phyloP scores from a whole-genome alignment of 1,139 yeast genomes.

The Blastobotrys ciferrii region DNA sequence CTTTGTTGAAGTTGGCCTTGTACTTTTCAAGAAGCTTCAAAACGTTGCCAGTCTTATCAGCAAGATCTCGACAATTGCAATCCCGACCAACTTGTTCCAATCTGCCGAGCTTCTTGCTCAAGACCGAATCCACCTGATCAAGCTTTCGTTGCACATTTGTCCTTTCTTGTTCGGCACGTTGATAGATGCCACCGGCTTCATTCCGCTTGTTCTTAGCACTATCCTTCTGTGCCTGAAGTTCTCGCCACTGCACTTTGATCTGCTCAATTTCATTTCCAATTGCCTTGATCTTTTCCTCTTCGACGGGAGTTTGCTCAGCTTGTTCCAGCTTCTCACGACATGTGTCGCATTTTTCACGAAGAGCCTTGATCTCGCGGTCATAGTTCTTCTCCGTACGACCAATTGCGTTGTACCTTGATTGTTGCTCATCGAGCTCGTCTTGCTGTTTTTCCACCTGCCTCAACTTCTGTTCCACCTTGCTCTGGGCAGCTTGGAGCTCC shows the following conservation, averaged over 20 bases:
- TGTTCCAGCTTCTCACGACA: conserved; percentile 48
- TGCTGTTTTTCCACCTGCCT: conserved; percentile 14
- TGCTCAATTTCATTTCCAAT: conserved; percentile 31
- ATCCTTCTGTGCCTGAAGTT: conserved; percentile 37
- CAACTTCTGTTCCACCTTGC: background rate
- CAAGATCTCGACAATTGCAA: conserved; percentile 17
- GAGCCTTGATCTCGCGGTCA: conserved; percentile 11
- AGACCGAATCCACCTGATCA: background rate
- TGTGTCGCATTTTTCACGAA: conserved; percentile 42
- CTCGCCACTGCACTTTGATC: conserved; percentile 29
- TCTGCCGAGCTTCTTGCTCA: conserved; percentile 14
- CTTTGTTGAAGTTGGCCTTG: conserved; percentile 38
- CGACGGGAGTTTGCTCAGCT: conserved; percentile 51
- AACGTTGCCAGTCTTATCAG: conserved; percentile 37
- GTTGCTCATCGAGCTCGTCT: conserved; percentile 34
- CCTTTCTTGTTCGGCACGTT: background rate
- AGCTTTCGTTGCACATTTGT: conserved; percentile 11
- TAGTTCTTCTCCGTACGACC: conserved; percentile 11
- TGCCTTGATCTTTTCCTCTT: conserved; percentile 43
- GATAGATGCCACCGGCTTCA: conserved; percentile 19
- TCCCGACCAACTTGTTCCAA: conserved; percentile 3
- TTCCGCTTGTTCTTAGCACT: conserved; percentile 1
- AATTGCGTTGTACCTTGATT: conserved; percentile 15
- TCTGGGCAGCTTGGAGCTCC: background rate
- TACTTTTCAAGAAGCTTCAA: conserved; percentile 41